Percentiles rank a stretch among this genome's conserved stretches.
phyloP scores from a whole-genome alignment of 495 filamentous ascomycete species.

The Entonaema liquescens region DNA sequence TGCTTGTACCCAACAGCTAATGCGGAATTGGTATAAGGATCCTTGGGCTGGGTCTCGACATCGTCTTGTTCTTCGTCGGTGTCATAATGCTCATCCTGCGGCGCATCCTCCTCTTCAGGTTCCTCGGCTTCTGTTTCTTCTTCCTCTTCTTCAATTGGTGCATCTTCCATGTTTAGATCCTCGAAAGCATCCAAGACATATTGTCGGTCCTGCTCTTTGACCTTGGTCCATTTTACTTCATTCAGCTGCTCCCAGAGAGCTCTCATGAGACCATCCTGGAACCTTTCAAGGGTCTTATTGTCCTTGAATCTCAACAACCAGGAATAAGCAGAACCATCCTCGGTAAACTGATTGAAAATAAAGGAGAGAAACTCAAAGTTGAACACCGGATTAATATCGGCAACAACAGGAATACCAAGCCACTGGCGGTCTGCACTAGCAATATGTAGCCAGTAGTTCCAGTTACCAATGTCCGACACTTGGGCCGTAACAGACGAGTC shows the following conservation, averaged over 20 bases:
- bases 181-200: constrained; percentile 97
- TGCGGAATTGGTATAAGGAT: constrained; percentile 91
- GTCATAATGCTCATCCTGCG: constrained; percentile 74
- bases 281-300: constrained; percentile 77
- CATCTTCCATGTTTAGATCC: constrained; percentile 91
- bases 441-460: constrained; percentile 97
- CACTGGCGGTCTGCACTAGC: constrained; percentile 79
- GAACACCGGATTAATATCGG: constrained; percentile 97
- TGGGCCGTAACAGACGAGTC: constrained; percentile 76
- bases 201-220: constrained; percentile 89
- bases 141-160: constrained; percentile 65
- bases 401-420: constrained; percentile 84
- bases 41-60: constrained; percentile 71
- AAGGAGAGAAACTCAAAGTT: constrained; percentile 98
- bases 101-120: constrained; percentile 66
- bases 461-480: constrained; percentile 86
- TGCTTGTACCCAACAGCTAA: constrained; percentile 99
- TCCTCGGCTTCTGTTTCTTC: constrained; percentile 72
- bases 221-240: constrained; percentile 91
- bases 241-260: constrained; percentile 98
- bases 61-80: constrained; percentile 92
- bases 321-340: constrained; percentile 90
- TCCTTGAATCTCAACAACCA: constrained; percentile 95
- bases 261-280: constrained; percentile 94
- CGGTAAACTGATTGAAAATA: constrained; percentile 95